Conservation (phyloP, 2,329 filamentous ascomycete species). For the Botryotinia convoluta region DNA sequence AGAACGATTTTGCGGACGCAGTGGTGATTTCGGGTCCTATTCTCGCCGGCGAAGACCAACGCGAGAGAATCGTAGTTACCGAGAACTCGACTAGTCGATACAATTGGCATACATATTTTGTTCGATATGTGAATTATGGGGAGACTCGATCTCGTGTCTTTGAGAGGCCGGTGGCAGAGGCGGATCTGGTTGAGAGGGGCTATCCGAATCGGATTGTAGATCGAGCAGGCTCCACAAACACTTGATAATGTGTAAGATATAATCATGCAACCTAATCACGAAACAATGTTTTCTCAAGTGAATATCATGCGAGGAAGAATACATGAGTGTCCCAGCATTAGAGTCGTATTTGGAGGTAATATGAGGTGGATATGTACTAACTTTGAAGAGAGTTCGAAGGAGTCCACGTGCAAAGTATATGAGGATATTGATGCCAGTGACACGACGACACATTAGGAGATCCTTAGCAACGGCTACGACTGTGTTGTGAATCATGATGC, state of each 20-base stretch:
- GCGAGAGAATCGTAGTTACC: neutral
- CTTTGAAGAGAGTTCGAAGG: neutral
- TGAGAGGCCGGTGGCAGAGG: neutral
- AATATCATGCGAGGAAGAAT: neutral
- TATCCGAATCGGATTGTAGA: neutral
- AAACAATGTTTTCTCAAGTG: neutral
- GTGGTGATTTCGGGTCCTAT: neutral
- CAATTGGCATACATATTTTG: neutral
- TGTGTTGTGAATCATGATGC: too few relatives aligned
- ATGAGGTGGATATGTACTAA: neutral
- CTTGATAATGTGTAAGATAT: neutral
- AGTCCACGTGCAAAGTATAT: too few relatives aligned
- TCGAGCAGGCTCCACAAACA: neutral
- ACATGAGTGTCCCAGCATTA: neutral
- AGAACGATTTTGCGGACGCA: neutral
- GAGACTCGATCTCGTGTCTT: neutral
- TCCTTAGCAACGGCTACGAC: too few relatives aligned
- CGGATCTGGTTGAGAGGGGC: neutral
- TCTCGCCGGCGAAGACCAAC: neutral
- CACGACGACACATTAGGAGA: neutral
- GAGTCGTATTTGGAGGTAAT: neutral
- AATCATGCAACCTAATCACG: neutral
- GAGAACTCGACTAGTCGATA: neutral
- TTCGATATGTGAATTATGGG: neutral
- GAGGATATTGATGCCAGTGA: neutral